Evolutionary conservation across 306 rosid species (phyloP).

Genomic region (Vigna reflexopilosa): DNA sequence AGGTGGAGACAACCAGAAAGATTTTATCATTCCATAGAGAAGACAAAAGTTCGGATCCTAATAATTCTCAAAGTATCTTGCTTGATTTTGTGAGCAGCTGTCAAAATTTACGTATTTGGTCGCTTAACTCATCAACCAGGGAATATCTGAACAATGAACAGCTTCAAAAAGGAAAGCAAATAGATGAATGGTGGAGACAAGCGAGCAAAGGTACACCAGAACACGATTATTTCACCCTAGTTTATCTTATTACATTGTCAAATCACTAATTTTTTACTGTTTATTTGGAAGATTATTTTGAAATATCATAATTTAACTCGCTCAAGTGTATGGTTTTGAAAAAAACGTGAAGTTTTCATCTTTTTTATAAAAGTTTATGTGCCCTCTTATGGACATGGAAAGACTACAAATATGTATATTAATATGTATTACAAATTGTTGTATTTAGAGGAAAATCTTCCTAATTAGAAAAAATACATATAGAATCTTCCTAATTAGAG

Average conservation of each 20-base stretch:
- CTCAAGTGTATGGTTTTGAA: slow-evolving; percentile 9
- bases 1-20: slow-evolving; percentile 97
- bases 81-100: slow-evolving; percentile 97
- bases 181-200: slow-evolving; percentile 99
- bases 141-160: slow-evolving; percentile 95
- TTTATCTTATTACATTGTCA: slow-evolving; percentile 35
- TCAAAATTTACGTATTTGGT: slow-evolving; percentile 98
- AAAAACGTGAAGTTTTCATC: slow-evolving; percentile 3
- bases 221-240: slow-evolving; percentile 33
- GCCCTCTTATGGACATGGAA: background rate
- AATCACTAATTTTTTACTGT: slow-evolving; percentile 36
- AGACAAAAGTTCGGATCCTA: slow-evolving; percentile 89
- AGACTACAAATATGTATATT: background rate
- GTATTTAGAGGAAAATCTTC: too few species aligned
- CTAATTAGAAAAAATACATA: too few species aligned
- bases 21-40: slow-evolving; percentile 92
- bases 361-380: slow-evolving; percentile 14
- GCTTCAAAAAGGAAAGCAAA: slow-evolving; percentile 98
- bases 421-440: background rate
- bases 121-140: slow-evolving; percentile 86
- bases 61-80: slow-evolving; percentile 85
- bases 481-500: too few species aligned
- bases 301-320: slow-evolving; percentile 5
- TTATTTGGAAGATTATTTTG: slow-evolving; percentile 21
- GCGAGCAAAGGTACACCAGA: slow-evolving; percentile 81